Percentiles rank a stretch among this genome's conserved stretches.
These are phyloP conservation scores for Paraglomus occultum DNA, from an alignment of 192 early-diverging fungal species.

Conservation along the genomic window DNA sequence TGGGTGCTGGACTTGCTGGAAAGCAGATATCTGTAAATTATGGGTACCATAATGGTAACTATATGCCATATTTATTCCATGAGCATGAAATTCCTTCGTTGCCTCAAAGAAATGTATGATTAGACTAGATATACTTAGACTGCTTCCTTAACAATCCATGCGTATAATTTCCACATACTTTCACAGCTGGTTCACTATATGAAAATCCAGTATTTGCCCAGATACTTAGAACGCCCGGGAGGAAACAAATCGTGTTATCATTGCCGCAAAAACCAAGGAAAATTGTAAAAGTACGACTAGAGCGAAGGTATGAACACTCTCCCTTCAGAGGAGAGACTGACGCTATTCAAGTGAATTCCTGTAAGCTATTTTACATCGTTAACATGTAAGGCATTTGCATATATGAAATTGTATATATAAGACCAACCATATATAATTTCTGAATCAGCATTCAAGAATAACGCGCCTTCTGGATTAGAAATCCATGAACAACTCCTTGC, in stretches of 20 bases:
- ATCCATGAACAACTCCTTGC: slow-evolving; percentile 30
- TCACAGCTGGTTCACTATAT: slow-evolving; percentile 5
- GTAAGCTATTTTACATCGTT: slow-evolving; percentile 2
- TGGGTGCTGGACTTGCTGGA: neutral
- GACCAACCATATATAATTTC: neutral
- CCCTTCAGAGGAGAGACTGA: neutral
- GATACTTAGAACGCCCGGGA: slow-evolving; percentile 22
- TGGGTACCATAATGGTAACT: slow-evolving; percentile 21
- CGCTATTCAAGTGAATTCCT: slow-evolving; percentile 9
- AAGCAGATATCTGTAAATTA: slow-evolving; percentile 27
- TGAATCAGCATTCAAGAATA: neutral
- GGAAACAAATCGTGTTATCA: slow-evolving; percentile 25
- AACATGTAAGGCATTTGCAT: too few species aligned
- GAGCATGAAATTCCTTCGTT: too few species aligned
- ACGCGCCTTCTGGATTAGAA: neutral
- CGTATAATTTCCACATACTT: neutral
- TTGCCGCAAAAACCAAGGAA: slow-evolving; percentile 17
- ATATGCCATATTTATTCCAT: too few species aligned
- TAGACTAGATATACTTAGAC: too few species aligned
- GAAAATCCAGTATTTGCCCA: neutral
- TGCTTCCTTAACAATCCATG: too few species aligned
- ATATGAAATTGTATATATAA: neutral
- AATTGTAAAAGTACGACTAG: slow-evolving; percentile 15
- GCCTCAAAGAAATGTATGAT: too few species aligned
- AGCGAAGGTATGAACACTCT: neutral